A percentile compares a stretch with the other conserved stretches of the same genome.
Evolutionary conservation across 352 stramenopile genomes (phyloP).

Genomic region (Phytophthora hibernalis): DNA sequence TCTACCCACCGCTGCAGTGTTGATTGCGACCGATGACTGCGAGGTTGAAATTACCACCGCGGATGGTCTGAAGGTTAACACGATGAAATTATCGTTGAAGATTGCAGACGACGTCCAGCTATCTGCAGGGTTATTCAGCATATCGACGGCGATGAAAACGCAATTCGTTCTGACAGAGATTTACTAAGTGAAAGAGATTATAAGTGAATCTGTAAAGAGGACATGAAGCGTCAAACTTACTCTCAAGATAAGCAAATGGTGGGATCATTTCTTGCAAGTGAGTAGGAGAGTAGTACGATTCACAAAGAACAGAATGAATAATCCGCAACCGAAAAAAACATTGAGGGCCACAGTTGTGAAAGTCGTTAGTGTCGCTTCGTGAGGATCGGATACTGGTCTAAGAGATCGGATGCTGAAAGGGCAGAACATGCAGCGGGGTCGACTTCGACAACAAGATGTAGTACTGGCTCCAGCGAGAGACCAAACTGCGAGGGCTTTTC

Average conservation of each 20-base stretch:
- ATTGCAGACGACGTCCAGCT: constrained; percentile 14
- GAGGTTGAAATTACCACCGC: constrained; percentile 23
- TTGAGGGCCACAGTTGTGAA: background rate
- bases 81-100: constrained; percentile 2
- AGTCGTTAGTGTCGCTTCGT: constrained; percentile 30
- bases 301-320: too few relatives aligned
- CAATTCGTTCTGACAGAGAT: constrained; percentile 15
- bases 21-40: constrained; percentile 38
- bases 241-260: too few relatives aligned
- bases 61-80: background rate
- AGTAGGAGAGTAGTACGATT: too few relatives aligned
- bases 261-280: too few relatives aligned
- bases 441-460: constrained; percentile 52
- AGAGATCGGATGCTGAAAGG: constrained; percentile 10
- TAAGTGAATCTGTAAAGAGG: too few relatives aligned
- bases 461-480: constrained; percentile 65
- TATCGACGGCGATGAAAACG: constrained; percentile 10
- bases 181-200: constrained; percentile 8
- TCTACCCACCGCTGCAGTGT: constrained; percentile 36
- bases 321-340: too few relatives aligned
- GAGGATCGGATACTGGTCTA: background rate
- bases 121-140: constrained; percentile 4
- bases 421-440: constrained; percentile 31
- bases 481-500: constrained; percentile 58
- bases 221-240: too few relatives aligned